Conservation (phyloP, 164 flowering plant species). For the Hamamelis virginiana region DNA sequence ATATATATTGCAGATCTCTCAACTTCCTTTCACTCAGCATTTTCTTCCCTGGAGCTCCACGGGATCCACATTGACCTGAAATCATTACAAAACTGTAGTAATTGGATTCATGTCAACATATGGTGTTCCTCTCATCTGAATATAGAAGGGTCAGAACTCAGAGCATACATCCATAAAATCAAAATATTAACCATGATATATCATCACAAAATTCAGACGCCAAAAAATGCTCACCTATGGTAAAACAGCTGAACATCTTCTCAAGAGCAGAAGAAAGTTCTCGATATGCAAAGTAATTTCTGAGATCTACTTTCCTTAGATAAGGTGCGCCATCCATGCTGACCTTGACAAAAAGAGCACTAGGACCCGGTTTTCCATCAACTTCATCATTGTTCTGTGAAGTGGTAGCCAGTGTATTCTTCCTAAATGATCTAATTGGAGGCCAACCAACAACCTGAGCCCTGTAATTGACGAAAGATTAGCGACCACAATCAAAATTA, state of each 20-base stretch:
- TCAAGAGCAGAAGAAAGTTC: no score
- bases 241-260: no score
- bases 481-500: no score
- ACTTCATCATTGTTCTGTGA: slow-evolving; percentile 79
- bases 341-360: slow-evolving; percentile 77
- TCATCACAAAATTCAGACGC: background rate
- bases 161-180: background rate
- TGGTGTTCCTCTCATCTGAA: background rate
- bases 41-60: slow-evolving; percentile 62
- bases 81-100: slow-evolving; percentile 22
- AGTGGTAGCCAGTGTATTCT: slow-evolving; percentile 66
- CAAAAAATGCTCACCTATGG: no score
- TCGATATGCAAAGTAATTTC: slow-evolving; percentile 51
- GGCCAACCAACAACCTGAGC: no score
- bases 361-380: slow-evolving; percentile 72
- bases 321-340: no score
- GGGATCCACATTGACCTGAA: slow-evolving; percentile 76
- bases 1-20: no score
- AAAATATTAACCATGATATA: background rate
- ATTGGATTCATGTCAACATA: slow-evolving; percentile 19
- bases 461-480: no score
- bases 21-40: slow-evolving; percentile 62
- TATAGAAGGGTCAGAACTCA: background rate
- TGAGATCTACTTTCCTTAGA: slow-evolving; percentile 87
- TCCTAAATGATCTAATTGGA: no score